Conservation (phyloP, 306 rosid species). For the Rosa rugosa region DNA sequence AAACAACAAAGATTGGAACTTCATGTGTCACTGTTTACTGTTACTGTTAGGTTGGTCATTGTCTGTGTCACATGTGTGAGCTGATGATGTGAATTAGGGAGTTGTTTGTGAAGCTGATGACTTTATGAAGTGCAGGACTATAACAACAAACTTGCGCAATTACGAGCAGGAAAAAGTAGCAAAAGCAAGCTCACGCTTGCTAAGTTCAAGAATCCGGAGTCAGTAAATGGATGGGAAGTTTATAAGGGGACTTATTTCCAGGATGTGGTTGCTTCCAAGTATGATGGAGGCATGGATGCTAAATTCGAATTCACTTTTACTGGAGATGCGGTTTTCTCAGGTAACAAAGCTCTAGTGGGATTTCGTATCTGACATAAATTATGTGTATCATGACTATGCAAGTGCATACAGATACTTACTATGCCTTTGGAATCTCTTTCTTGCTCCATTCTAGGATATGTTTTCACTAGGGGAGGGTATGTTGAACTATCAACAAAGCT, state of each 20-base stretch:
- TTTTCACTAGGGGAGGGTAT: conserved; percentile 89
- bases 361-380: not conserved
- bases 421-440: conserved; percentile 11
- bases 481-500: conserved; percentile 84
- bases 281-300: conserved; percentile 98
- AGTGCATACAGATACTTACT: not conserved
- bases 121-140: conserved; percentile 57
- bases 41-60: not conserved
- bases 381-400: not conserved
- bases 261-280: conserved; percentile 80
- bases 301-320: conserved; percentile 75
- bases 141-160: conserved; percentile 83
- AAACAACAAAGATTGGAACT: not conserved
- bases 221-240: conserved; percentile 84
- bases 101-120: conserved; percentile 2
- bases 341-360: conserved; percentile 30
- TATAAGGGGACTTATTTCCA: conserved; percentile 85
- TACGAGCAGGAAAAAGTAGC: conserved; percentile 95
- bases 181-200: conserved; percentile 81
- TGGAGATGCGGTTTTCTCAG: conserved; percentile 80
- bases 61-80: not conserved
- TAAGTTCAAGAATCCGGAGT: conserved; percentile 71
- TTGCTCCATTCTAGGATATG: conserved; percentile 61
- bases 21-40: not conserved
- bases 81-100: not conserved